Evolutionary conservation across 805 yeast species (phyloP), one percentile per base, ranked within the genome.

Genomic region (Komagataella populi): DNA sequence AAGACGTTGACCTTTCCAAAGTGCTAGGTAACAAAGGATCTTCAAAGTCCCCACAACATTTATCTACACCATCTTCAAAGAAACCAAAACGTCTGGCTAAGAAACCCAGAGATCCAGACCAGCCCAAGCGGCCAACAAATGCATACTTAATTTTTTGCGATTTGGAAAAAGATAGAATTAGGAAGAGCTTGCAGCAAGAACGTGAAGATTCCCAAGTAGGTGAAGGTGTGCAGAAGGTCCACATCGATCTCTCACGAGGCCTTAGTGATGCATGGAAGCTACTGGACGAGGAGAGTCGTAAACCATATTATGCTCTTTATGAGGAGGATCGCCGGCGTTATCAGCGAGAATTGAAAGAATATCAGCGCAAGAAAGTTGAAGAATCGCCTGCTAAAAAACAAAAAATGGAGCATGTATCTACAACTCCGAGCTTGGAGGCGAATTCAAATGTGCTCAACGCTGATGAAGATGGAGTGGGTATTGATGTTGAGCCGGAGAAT

Each of bases 111-210:
- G 95, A 89, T 64, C 96, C 96, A 7, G 81, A 81, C 57, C 74
- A 84, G 59, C 97, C 96, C 18, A 87, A 85, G 59, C 74, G 95
- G 59, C 96, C 96, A 5, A 83, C 93, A 3, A 90, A 89, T 64
- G 96, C 96, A 4, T 90, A 89, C 60, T 71, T 87, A 55, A 77
- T 87, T 44, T 89, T 84, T 61, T 90, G 96, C 66, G 97, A 90
- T 53, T 69, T 77, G 68, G 95, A 87, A 60, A 86, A 86, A 65
- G 96, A 87, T 48, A 71, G 76, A 49, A 75, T 87, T 44, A 80
- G 78, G 55, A 72, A 75, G 49, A 30, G 39, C 14, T 30, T 30
- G 39, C 39, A 30, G 4, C 39, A 30, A 4, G 39, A 30, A 10
- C 39, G 39, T 30, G 78, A 76, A 54, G 70, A 81, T 50, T 84